Evolutionary conservation across 208 protist genomes (phyloP), one percentile per base, ranked within the genome.

Genomic region (Kentomonas sorsogonicus): DNA sequence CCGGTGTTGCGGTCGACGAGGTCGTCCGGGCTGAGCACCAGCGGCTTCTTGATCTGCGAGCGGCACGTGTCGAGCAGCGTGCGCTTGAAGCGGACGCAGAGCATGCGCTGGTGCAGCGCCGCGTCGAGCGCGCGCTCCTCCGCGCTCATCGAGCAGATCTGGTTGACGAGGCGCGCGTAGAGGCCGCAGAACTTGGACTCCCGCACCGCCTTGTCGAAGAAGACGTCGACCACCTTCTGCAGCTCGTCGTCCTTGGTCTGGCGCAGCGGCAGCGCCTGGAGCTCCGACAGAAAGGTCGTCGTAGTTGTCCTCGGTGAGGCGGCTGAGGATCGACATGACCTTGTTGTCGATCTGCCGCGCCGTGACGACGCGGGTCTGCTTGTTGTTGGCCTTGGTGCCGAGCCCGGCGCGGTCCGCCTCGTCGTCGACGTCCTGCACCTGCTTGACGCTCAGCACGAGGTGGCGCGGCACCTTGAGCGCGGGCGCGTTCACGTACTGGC

Each of bases 121-220:
- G 50, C 46, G 38, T 81, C 75, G 43, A 79, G 44, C 33, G 82
- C 74, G 23, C 57, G 65, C 57, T 86, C 77, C 41, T 62, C 67
- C 26, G 81, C 74, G 52, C 79, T 79, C 64, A 83, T 77, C 11
- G 45, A 57, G 67, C 79, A 86, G 40, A 94, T 50, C 44, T 84
- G 83, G 33, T 69, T 59, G 23, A 83, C 73, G 40, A 94, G 77
- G 0, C 67, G 76, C 22, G 88, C 74, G 66, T 94, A 94, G 0
- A 94, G 53, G 9, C 63, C 74, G 40, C 74, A 84, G 74, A 88
- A 94, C 48, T 79, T 69, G 15, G 79, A 79, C 75, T 94, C 84
- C 65, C 84, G 71, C 18, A 91, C 72, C 3, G 88, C 81, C 67
- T 94, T 94, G 48, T 94, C 77, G 65, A 90, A 92, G 56, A 94